Percentiles rank a stretch among this genome's conserved stretches.
Conservation (phyloP, 768 basidiomycete species). For the Terana coerulea region DNA sequence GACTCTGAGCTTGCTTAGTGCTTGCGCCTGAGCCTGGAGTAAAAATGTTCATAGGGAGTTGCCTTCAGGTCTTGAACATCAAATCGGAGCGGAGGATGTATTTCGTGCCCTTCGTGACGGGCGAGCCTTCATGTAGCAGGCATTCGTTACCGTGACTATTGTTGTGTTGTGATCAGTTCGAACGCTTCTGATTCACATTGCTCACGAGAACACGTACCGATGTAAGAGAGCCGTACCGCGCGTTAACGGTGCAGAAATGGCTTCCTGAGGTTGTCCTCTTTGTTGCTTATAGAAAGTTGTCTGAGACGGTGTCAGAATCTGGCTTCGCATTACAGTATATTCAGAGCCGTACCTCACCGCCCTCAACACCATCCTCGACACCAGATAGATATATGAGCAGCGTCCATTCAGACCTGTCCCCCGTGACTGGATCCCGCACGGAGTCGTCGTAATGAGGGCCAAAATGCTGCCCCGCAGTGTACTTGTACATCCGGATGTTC, state of each 20-base stretch:
- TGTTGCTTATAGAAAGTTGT: slow-evolving; percentile 68
- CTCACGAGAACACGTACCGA: slow-evolving; percentile 36
- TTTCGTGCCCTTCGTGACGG: slow-evolving; percentile 59
- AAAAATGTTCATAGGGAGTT: background rate
- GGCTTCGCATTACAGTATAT: background rate
- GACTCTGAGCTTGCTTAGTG: slow-evolving; percentile 9
- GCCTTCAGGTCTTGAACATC: slow-evolving; percentile 50
- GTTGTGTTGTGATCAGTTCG: background rate
- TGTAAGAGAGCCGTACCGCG: slow-evolving; percentile 67
- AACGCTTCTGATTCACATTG: background rate
- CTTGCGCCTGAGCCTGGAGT: background rate
- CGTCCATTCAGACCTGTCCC: slow-evolving; percentile 74
- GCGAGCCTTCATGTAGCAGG: slow-evolving; percentile 67
- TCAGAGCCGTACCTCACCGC: slow-evolving; percentile 50
- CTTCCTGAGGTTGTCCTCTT: slow-evolving; percentile 43
- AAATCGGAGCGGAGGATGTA: slow-evolving; percentile 72
- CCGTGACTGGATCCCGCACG: slow-evolving; percentile 53
- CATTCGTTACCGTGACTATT: slow-evolving; percentile 68
- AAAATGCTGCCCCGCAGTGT: slow-evolving; percentile 60
- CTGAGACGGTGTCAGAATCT: slow-evolving; percentile 30
- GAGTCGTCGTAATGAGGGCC: slow-evolving; percentile 77
- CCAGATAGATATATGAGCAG: slow-evolving; percentile 72
- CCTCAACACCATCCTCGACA: slow-evolving; percentile 65
- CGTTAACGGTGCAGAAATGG: slow-evolving; percentile 49
- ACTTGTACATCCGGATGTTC: slow-evolving; percentile 74